Conservation (phyloP, 441 rosid species). For the Croton setiger region DNA sequence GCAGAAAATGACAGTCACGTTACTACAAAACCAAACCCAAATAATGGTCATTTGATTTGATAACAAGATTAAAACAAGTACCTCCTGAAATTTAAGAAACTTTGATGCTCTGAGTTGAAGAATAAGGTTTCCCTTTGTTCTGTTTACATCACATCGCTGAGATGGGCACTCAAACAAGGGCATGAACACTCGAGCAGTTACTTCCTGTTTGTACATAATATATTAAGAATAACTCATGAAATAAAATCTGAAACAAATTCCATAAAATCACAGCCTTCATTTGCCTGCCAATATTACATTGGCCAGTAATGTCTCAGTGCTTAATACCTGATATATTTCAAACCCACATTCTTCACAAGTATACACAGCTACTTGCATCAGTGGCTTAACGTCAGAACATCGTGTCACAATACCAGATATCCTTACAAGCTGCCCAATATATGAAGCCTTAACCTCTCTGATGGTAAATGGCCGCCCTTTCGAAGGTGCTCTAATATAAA, state of each 20-base stretch:
- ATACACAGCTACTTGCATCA: constrained; percentile 97
- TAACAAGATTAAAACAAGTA: constrained; percentile 25
- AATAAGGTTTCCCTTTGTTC: constrained; percentile 71
- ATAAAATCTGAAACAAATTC: neutral
- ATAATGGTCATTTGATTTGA: constrained; percentile 4
- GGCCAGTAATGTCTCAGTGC: neutral
- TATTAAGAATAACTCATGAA: constrained; percentile 9
- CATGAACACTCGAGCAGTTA: constrained; percentile 94
- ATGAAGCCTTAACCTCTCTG: constrained; percentile 95
- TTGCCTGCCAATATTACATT: neutral
- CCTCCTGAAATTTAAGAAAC: constrained; percentile 98
- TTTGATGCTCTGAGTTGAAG: constrained; percentile 99
- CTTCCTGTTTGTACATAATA: constrained; percentile 58
- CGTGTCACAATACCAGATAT: constrained; percentile 95
- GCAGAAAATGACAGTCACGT: constrained; percentile 25
- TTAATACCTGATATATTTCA: constrained; percentile 90
- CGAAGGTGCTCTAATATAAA: constrained; percentile 77
- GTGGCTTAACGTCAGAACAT: constrained; percentile 98
- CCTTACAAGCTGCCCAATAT: constrained; percentile 90
- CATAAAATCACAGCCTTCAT: neutral
- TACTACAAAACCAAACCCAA: constrained; percentile 16
- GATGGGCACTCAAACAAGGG: constrained; percentile 90
- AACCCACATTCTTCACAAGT: constrained; percentile 98
- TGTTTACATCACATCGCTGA: constrained; percentile 61
- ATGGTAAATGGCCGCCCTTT: constrained; percentile 77